Base-by-base conservation (phyloP, 257 asterid genomes). In the Salvia hispanica region DNA sequence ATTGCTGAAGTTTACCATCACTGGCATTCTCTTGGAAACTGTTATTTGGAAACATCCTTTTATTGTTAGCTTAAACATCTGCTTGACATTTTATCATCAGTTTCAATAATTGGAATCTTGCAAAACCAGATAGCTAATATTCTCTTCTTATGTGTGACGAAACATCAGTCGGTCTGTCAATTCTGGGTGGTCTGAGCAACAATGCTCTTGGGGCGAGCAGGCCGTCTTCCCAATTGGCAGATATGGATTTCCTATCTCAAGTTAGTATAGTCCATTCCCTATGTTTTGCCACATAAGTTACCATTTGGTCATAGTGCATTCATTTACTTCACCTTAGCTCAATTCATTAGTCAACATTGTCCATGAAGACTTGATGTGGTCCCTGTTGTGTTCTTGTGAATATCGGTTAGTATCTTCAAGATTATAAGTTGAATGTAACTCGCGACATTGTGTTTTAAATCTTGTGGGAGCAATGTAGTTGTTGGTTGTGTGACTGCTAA, bases 121-220 rank as follows among this genome's bases (percentile, higher is more conserved):
- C 40, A 28, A 31, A 28, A 16, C 6, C 69, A 39, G 11, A 18
- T 64, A 9, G 63, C 73, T 73, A 53, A 61, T 64, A 9, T 56
- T 66, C 36, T 52, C 10, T 6, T 66, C 42, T 62, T 64, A 37
- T 71, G 6, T 78, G 28, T 47, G 58, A n/a, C n/a, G 14, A 48
- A 72, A 71, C 69, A 56, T 74, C 81, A 86, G 94, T 67, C 70
- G 90, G 97, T 39, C 81, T 85, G 44, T 90, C 96, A 9, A 54
- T 92, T 63, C 74, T 88, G 15, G 78, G 85, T 62, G 88, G 86
- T 55, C 83, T 86, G 58, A 67, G 66, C 77, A 81, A 79, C 77
- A 81, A 69, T 65, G 66, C 76, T 73, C 39, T 63, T 45, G 81
- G 82, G 48, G 80, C 78, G 42, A 36, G 76, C 74, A 81, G 74